Conservation (phyloP, 2,329 filamentous ascomycete species). For the Sporothrix dimorphospora region DNA sequence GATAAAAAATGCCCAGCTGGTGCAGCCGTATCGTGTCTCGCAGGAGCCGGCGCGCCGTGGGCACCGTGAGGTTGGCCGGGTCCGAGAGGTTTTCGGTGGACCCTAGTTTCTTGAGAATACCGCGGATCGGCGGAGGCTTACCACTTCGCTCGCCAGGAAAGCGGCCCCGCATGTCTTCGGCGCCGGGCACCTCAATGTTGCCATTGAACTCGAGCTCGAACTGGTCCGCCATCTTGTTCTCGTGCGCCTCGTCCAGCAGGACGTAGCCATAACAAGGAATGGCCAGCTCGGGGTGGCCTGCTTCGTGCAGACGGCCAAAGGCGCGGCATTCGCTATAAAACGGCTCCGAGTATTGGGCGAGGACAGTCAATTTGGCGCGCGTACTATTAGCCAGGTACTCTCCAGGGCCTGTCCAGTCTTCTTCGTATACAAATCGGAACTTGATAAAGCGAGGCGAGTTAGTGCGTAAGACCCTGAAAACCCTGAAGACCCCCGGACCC, state of each 20-base stretch:
- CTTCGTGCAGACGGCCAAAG: constrained; percentile 39
- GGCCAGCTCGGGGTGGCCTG: constrained; percentile 35
- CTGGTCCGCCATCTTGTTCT: not conserved
- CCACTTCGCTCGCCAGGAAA: not conserved
- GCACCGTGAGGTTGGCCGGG: not conserved
- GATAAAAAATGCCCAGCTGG: not conserved
- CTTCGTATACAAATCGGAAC: constrained; percentile 27
- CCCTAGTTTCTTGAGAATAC: not conserved
- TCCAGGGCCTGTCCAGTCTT: constrained; percentile 27
- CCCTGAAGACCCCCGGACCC: too few species aligned
- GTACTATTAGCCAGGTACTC: not conserved
- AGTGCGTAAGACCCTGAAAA: too few species aligned
- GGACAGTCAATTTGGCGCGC: constrained; percentile 21
- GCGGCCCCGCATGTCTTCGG: not conserved
- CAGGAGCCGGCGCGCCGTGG: not conserved
- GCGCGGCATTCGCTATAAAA: constrained; percentile 38
- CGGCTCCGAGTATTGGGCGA: constrained; percentile 33
- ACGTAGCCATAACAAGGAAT: constrained; percentile 38
- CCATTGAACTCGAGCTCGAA: not conserved
- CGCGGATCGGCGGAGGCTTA: not conserved
- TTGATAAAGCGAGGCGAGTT: not conserved
- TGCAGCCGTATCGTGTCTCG: not conserved
- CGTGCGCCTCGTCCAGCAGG: constrained; percentile 35
- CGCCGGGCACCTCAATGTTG: not conserved
- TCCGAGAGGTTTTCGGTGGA: not conserved